A percentile compares a stretch with the other conserved stretches of the same genome.
Conservation (phyloP, 2,329 filamentous ascomycete species). For the Phyllosticta citrichinensis region DNA sequence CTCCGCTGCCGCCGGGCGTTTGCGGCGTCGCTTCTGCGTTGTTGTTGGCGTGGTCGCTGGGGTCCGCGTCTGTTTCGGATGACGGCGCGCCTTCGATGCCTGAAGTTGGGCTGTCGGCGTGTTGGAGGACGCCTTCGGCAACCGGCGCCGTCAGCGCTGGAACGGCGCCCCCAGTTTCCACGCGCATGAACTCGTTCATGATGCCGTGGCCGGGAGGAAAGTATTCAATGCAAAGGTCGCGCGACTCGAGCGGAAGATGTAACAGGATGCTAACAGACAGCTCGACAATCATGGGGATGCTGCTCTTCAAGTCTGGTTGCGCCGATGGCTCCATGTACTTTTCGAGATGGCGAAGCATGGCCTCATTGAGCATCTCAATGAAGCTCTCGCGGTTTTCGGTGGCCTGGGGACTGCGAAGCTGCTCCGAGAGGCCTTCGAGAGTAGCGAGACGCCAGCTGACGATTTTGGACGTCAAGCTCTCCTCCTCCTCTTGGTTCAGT, state of each 20-base stretch:
- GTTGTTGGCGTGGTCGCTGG: not conserved
- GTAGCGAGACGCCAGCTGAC: conserved; percentile 91
- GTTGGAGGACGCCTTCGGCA: conserved; percentile 15
- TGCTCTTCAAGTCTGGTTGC: conserved; percentile 73
- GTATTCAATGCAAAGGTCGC: conserved; percentile 82
- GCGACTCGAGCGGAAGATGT: conserved; percentile 81
- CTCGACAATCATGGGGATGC: conserved; percentile 86
- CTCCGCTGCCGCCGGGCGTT: too few species aligned
- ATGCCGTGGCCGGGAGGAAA: conserved; percentile 67
- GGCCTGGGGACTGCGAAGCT: conserved; percentile 56
- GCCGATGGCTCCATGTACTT: conserved; percentile 67
- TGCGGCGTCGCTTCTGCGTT: not conserved
- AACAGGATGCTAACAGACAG: conserved; percentile 75
- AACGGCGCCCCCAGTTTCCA: conserved; percentile 48
- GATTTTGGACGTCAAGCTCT: conserved; percentile 77
- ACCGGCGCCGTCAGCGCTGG: conserved; percentile 37
- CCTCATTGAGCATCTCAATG: conserved; percentile 49
- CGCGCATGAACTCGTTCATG: conserved; percentile 68
- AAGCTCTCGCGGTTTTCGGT: conserved; percentile 54
- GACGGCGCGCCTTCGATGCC: not conserved
- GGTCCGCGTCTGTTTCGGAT: not conserved
- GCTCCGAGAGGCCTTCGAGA: conserved; percentile 72
- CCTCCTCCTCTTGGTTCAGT: conserved; percentile 75
- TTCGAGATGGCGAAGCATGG: conserved; percentile 60
- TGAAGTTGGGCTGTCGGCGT: not conserved